phyloP scores from a whole-genome alignment of 1,284 basidiomycete species.

The Stereum hirsutum region DNA sequence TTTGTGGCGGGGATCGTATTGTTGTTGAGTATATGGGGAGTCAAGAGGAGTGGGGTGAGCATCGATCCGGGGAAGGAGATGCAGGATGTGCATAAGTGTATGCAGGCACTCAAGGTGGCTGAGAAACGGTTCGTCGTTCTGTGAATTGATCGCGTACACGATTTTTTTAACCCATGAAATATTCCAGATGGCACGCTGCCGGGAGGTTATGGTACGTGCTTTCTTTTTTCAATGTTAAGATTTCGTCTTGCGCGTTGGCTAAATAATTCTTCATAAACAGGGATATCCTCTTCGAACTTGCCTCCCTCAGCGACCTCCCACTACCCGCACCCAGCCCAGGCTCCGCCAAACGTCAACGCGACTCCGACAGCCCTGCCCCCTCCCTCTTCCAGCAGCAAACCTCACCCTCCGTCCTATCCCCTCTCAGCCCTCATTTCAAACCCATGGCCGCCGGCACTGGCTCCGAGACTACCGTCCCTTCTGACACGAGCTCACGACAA shows the following conservation, averaged over 20 bases:
- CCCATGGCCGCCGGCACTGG: too few relatives aligned
- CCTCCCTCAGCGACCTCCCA: constrained; percentile 47
- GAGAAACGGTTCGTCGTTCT: constrained; percentile 35
- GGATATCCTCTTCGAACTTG: constrained; percentile 30
- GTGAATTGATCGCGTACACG: not conserved
- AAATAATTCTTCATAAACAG: too few relatives aligned
- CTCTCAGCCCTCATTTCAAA: constrained; percentile 2
- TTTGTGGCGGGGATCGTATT: constrained; percentile 64
- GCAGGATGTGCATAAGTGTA: constrained; percentile 63
- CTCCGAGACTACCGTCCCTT: too few relatives aligned
- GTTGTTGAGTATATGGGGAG: constrained; percentile 68
- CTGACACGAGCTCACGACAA: constrained; percentile 10
- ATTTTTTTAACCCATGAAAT: constrained; percentile 1
- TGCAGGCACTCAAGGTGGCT: constrained; percentile 44
- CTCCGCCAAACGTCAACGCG: constrained; percentile 46
- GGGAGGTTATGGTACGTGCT: not conserved
- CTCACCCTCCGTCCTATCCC: constrained; percentile 3
- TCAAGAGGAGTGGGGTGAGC: constrained; percentile 46
- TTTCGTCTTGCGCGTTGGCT: too few relatives aligned
- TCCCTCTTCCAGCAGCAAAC: constrained; percentile 7
- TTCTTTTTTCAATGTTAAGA: not conserved
- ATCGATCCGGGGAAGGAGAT: constrained; percentile 53
- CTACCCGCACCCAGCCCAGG: constrained; percentile 38
- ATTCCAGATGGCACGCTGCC: constrained; percentile 34
- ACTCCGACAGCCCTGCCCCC: constrained; percentile 29